A percentile compares a stretch with the other conserved stretches of the same genome.
phyloP scores from a whole-genome alignment of 257 asterid species.

The Gentiana straminea region DNA sequence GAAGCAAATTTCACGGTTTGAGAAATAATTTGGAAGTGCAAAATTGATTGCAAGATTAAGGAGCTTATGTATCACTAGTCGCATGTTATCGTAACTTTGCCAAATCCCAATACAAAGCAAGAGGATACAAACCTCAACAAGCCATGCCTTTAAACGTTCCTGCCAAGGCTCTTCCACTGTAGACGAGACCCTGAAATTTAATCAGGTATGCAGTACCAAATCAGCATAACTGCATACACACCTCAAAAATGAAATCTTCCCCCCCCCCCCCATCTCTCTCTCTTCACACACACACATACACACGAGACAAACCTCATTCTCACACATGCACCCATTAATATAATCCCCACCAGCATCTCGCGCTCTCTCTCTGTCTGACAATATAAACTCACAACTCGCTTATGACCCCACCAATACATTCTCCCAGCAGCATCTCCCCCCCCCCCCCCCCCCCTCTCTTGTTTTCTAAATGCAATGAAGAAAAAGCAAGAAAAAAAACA shows the following conservation, averaged over 20 bases:
- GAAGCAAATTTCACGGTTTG: too few relatives aligned
- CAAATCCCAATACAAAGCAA: constrained; percentile 1
- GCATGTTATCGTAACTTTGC: neutral
- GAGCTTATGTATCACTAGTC: neutral
- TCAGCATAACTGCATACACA: neutral
- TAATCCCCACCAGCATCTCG: too few relatives aligned
- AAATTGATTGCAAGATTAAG: too few relatives aligned
- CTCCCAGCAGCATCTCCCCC: neutral
- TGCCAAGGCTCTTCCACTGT: constrained; percentile 39
- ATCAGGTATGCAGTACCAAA: constrained; percentile 12
- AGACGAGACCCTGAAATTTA: constrained; percentile 45
- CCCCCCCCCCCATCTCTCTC: too few relatives aligned
- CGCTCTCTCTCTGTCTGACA: too few relatives aligned
- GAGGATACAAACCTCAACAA: constrained; percentile 46
- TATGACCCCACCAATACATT: neutral
- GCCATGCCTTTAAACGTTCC: constrained; percentile 55
- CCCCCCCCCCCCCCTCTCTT: too few relatives aligned
- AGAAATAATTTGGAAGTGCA: too few relatives aligned
- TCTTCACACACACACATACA: too few relatives aligned
- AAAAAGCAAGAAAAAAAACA: too few relatives aligned
- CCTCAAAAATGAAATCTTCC: neutral
- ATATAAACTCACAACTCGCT: neutral
- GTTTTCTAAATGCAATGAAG: too few relatives aligned
- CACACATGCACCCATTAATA: too few relatives aligned
- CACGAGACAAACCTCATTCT: too few relatives aligned